These are phyloP conservation scores for Strobilomyces confusus DNA, from an alignment of 768 basidiomycete genomes.

Conservation along the genomic window DNA sequence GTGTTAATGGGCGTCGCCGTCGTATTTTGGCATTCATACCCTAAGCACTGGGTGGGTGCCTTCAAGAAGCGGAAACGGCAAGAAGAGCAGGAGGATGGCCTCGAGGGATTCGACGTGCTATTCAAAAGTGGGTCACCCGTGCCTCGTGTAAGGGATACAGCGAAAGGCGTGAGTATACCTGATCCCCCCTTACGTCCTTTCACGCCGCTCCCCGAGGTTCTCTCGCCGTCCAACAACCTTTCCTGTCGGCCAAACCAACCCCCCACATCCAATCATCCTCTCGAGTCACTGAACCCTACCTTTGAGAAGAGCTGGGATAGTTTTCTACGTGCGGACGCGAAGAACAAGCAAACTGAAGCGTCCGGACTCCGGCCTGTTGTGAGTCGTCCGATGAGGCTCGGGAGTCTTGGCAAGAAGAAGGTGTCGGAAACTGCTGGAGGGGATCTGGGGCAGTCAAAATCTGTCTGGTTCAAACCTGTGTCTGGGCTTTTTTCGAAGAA, in stretches of 20 bases:
- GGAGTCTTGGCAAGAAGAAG: slow-evolving; percentile 40
- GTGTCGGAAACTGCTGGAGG: slow-evolving; percentile 10
- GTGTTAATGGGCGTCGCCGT: slow-evolving; percentile 73
- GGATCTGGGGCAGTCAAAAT: slow-evolving; percentile 23
- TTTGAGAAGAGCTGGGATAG: slow-evolving; percentile 44
- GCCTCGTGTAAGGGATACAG: slow-evolving; percentile 21
- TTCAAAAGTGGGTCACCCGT: slow-evolving; percentile 13
- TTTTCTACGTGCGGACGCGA: slow-evolving; percentile 34
- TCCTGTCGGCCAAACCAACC: slow-evolving; percentile 38
- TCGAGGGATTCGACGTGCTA: slow-evolving; percentile 36
- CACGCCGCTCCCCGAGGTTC: slow-evolving; percentile 46
- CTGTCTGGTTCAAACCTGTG: slow-evolving; percentile 38
- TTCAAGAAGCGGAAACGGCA: slow-evolving; percentile 48
- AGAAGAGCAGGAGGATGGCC: slow-evolving; percentile 46
- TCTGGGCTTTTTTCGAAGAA: slow-evolving; percentile 28
- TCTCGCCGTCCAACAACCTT: slow-evolving; percentile 26
- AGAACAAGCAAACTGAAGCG: slow-evolving; percentile 19
- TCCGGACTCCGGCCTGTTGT: slow-evolving; percentile 24
- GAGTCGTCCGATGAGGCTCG: slow-evolving; percentile 38
- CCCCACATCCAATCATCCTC: slow-evolving; percentile 26
- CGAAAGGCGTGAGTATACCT: too few relatives aligned
- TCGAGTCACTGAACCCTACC: slow-evolving; percentile 26
- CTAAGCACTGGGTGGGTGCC: slow-evolving; percentile 42
- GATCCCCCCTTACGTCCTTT: slow-evolving; percentile 40
- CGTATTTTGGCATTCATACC: slow-evolving; percentile 71